phyloP scores from a whole-genome alignment of 1,139 yeast species.

The Yamadazyma conglobata region DNA sequence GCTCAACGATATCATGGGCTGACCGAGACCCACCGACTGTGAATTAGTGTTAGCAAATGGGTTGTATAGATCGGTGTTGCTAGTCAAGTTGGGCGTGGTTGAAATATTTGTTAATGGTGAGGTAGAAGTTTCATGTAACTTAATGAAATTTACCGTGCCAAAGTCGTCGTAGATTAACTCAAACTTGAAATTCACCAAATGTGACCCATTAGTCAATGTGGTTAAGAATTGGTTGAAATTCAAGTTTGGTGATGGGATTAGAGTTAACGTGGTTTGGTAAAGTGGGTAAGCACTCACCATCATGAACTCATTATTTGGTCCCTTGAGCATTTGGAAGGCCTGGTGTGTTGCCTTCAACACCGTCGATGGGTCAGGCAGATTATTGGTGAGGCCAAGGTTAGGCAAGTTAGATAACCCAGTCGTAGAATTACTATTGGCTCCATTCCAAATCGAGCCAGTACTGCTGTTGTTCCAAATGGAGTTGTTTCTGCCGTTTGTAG shows the following conservation, averaged over 20 bases:
- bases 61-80: no score
- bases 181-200: conserved; percentile 27
- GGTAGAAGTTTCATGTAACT: conserved; percentile 17
- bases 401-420: no score
- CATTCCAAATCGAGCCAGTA: conserved; percentile 14
- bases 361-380: conserved; percentile 7
- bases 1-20: no score
- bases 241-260: conserved; percentile 26
- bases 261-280: conserved; percentile 29
- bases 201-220: conserved; percentile 21
- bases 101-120: conserved; percentile 10
- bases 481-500: conserved; percentile 21
- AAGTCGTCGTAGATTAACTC: conserved; percentile 47
- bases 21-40: no score
- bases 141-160: conserved; percentile 45
- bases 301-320: conserved; percentile 37
- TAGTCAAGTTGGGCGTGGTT: no score
- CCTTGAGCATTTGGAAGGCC: conserved; percentile 33
- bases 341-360: conserved; percentile 26
- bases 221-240: conserved; percentile 42
- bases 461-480: conserved; percentile 30
- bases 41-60: no score
- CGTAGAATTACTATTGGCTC: conserved; percentile 1
- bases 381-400: no score
- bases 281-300: conserved; percentile 33